Percentiles rank a stretch among this genome's conserved stretches.
These are phyloP conservation scores for Colletotrichum aenigma DNA, from an alignment of 2,329 filamentous ascomycete species.

Conservation along the genomic window DNA sequence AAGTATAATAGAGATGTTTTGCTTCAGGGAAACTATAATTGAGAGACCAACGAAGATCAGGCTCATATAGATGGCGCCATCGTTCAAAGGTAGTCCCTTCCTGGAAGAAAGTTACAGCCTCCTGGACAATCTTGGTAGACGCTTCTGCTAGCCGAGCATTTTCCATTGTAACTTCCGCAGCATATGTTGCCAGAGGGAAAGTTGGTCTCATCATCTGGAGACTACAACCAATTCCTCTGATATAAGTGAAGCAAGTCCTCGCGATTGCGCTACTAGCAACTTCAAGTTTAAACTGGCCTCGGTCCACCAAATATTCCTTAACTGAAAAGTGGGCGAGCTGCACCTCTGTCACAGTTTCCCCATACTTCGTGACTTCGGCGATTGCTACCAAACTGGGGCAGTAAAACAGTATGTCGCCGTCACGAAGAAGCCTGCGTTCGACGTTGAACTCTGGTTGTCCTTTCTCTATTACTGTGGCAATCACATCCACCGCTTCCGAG, in stretches of 20 bases:
- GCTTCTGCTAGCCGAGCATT: too few species aligned
- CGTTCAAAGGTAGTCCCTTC: too few species aligned
- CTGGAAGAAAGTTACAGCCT: background rate
- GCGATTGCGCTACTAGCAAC: conserved; percentile 22
- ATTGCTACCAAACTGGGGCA: conserved; percentile 24
- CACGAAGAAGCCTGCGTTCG: background rate
- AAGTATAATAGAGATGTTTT: too few species aligned
- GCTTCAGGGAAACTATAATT: too few species aligned
- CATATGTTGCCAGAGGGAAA: conserved; percentile 23
- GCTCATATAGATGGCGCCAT: too few species aligned
- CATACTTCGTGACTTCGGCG: background rate
- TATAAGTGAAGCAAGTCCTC: conserved; percentile 25
- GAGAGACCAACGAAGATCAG: too few species aligned
- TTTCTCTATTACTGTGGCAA: conserved; percentile 23
- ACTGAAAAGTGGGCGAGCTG: conserved; percentile 29
- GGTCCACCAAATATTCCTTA: conserved; percentile 24
- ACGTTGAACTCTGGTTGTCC: conserved; percentile 12
- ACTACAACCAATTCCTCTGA: conserved; percentile 15
- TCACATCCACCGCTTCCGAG: conserved; percentile 24
- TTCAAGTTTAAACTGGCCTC: background rate
- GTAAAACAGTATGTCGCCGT: conserved; percentile 5
- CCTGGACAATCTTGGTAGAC: too few species aligned
- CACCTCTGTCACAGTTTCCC: conserved; percentile 1
- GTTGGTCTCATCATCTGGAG: background rate
- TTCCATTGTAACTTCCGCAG: conserved; percentile 16